A percentile compares a stretch with the other conserved stretches of the same genome.
Conservation (phyloP, 177 flowering plant genomes). For the Tripterygium wilfordii region DNA sequence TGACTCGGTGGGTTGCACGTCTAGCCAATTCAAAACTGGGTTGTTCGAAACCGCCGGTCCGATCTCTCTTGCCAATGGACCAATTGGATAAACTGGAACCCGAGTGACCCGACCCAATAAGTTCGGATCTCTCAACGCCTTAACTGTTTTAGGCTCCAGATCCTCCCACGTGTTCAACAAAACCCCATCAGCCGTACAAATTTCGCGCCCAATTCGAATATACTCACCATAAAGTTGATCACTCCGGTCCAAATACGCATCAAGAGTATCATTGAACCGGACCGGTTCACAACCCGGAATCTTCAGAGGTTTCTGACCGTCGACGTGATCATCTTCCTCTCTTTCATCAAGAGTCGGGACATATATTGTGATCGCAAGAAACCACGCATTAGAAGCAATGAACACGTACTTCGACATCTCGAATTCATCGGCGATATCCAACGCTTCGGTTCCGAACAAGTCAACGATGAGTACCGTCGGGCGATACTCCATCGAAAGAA, state of each 20-base stretch:
- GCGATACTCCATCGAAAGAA: not conserved
- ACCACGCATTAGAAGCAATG: constrained; percentile 15
- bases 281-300: constrained; percentile 21
- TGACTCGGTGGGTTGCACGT: constrained; percentile 20
- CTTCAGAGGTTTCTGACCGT: constrained; percentile 3
- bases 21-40: not conserved
- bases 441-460: constrained; percentile 7
- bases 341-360: constrained; percentile 3
- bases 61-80: constrained; percentile 6
- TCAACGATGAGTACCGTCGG: constrained; percentile 13
- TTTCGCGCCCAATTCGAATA: not conserved
- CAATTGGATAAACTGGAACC: constrained; percentile 30
- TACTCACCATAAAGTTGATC: not conserved
- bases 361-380: constrained; percentile 9
- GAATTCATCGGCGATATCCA: constrained; percentile 11
- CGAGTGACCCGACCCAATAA: constrained; percentile 7
- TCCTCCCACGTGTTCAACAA: constrained; percentile 40
- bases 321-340: constrained; percentile 3
- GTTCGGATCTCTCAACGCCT: constrained; percentile 17
- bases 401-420: constrained; percentile 13
- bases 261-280: constrained; percentile 7
- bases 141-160: constrained; percentile 21
- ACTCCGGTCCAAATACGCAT: constrained; percentile 5
- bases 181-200: constrained; percentile 24
- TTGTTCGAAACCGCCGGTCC: not conserved